phyloP scores from a whole-genome alignment of 2,329 filamentous ascomycete species.

The Phoma sp. region DNA sequence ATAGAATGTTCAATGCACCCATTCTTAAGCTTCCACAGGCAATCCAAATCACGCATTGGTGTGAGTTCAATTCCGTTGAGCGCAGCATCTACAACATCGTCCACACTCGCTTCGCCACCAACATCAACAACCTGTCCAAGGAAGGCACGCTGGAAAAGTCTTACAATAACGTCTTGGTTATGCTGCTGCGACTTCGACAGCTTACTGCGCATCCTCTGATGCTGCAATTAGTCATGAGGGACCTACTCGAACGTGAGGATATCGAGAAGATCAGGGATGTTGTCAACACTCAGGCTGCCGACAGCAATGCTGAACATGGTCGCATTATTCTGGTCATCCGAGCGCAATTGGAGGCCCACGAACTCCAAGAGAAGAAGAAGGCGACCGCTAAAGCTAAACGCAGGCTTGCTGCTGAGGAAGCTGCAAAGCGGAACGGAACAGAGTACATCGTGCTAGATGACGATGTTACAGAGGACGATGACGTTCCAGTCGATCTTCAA shows the following conservation, averaged over 20 bases:
- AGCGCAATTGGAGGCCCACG: conserved; percentile 35
- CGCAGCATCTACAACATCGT: conserved; percentile 61
- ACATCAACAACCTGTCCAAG: conserved; percentile 48
- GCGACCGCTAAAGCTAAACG: conserved; percentile 1
- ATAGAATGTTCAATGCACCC: conserved; percentile 58
- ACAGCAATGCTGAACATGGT: conserved; percentile 14
- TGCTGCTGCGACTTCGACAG: conserved; percentile 60
- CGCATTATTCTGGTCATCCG: conserved; percentile 34
- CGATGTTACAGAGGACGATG: conserved; percentile 4
- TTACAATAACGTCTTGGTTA: conserved; percentile 24
- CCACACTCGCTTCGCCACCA: conserved; percentile 48
- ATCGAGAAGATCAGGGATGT: conserved; percentile 52
- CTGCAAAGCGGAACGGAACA: background rate
- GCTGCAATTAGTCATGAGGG: conserved; percentile 53
- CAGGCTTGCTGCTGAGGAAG: conserved; percentile 6
- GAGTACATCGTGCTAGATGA: conserved; percentile 5
- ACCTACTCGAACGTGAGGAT: conserved; percentile 54
- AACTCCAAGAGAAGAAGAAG: conserved; percentile 21
- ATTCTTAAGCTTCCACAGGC: conserved; percentile 62
- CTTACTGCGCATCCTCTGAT: conserved; percentile 58
- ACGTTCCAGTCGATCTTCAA: conserved; percentile 6
- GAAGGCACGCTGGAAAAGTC: conserved; percentile 6
- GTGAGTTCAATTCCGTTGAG: conserved; percentile 61
- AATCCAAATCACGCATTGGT: conserved; percentile 48
- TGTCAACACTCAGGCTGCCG: conserved; percentile 28